Base-by-base conservation (phyloP, 495 filamentous ascomycete genomes). In the Tuber microsphaerosporum region DNA sequence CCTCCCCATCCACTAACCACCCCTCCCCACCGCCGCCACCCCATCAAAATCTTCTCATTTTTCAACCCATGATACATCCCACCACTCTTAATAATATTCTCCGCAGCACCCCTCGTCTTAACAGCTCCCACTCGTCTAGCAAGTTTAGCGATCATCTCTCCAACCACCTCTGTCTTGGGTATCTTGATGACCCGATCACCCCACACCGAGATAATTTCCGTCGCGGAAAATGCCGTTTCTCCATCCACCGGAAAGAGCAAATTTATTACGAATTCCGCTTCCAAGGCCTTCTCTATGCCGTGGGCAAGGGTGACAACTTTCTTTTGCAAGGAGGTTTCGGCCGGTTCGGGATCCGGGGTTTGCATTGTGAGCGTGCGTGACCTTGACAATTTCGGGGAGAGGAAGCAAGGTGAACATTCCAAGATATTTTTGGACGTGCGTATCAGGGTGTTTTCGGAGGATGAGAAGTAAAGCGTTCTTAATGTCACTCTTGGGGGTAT, bases 371-470 rank as follows among this genome's bases (percentile, higher is more conserved):
- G 91, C 81, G 37, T 85, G 83, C 87, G 97, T 91, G 37, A 91
- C 82, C 9, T 83, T 75, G 1, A 87, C 83, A 61, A 98, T 93
- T 37, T 88, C 82, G 4, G 86, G 81, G 4, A 91, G 73, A 1
- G 94, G 91, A 42, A 97, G 82, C 82, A 99, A 97, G 0, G 96
- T 98, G 82, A 99, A 94, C 45, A 97, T 88, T 81, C 92, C 94
- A 37, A 99, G 87, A 73, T 96, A 92, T 7, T 87, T 79, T 85
- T 92, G 73, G 93, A 97, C 77, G 91, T 94, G 0, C 19, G 87
- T 89, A 82, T 99, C 95, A 0, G 94, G 86, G 85, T 93, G 37
- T 91, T 97, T 83, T 90, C 92, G 19, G 76, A 80, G 8, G 92
- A 97, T 84, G 93, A 97, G 84, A 89, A 91, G 93, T 97, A 85